Percentiles rank a stretch among this genome's conserved stretches.
Evolutionary conservation across 257 asterid genomes (phyloP).

Genomic region (Solanum tarijense): DNA sequence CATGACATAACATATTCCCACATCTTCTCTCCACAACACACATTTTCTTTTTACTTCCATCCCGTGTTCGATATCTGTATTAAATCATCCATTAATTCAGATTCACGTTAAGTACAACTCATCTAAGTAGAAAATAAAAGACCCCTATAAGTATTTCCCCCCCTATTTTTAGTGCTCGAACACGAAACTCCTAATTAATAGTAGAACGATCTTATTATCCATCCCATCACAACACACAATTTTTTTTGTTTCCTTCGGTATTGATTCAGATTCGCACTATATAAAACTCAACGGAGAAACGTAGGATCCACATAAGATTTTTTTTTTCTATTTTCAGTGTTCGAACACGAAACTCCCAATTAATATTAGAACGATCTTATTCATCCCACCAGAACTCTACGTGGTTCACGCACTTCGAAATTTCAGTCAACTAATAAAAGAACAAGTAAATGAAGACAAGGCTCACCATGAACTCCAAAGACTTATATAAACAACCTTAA

Average conservation of each 20-base stretch:
- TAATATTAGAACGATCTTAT: background rate
- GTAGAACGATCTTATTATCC: background rate
- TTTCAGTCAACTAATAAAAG: slow-evolving; percentile 33
- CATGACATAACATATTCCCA: slow-evolving; percentile 12
- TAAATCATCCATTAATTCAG: rapidly evolving
- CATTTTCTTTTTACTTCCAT: background rate
- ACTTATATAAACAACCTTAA: slow-evolving; percentile 23
- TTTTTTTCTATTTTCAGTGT: background rate
- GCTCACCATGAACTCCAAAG: background rate
- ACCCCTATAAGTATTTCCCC: background rate
- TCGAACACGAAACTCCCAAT: background rate
- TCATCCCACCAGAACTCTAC: background rate
- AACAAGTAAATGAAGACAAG: slow-evolving; percentile 35
- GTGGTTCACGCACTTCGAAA: slow-evolving; percentile 20
- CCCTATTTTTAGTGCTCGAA: background rate
- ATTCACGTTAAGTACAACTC: background rate
- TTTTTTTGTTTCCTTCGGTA: background rate
- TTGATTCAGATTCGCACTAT: background rate
- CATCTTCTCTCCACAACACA: background rate
- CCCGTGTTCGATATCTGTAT: background rate
- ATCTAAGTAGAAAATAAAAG: background rate
- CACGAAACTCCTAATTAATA: background rate
- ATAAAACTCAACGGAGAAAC: background rate
- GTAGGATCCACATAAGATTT: background rate
- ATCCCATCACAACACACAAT: background rate